Evolutionary conservation across 2,329 filamentous ascomycete genomes (phyloP).

Genomic region (Coleophoma eucalyptorum): DNA sequence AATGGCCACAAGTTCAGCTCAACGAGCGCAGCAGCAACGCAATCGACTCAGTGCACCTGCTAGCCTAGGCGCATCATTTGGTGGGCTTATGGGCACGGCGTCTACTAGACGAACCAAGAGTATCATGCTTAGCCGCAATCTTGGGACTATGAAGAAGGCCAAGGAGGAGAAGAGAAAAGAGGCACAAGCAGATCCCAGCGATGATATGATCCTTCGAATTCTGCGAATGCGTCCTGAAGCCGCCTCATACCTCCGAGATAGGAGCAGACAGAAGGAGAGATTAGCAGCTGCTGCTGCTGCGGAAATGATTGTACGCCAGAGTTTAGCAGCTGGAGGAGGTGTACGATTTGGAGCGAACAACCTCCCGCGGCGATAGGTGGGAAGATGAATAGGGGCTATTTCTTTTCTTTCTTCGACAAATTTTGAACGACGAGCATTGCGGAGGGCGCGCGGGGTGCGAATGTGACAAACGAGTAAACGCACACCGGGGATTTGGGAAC

Average conservation of each 20-base stretch:
- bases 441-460: background rate
- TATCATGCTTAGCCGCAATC: constrained; percentile 90
- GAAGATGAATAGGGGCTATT: too few relatives aligned
- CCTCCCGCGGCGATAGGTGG: constrained; percentile 21
- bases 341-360: constrained; percentile 29
- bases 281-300: constrained; percentile 87
- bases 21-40: constrained; percentile 68
- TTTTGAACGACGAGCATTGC: background rate
- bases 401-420: too few relatives aligned
- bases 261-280: constrained; percentile 90
- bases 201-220: constrained; percentile 97
- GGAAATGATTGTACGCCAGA: constrained; percentile 92
- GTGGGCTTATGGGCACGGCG: constrained; percentile 62
- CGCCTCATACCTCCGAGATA: constrained; percentile 78
- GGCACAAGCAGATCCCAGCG: constrained; percentile 91
- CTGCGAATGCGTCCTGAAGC: constrained; percentile 93
- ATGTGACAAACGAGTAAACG: too few relatives aligned
- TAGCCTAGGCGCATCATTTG: constrained; percentile 45
- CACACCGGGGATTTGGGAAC: too few relatives aligned
- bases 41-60: constrained; percentile 70
- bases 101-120: constrained; percentile 66
- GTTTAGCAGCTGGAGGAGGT: constrained; percentile 57
- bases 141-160: constrained; percentile 92
- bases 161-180: constrained; percentile 96
- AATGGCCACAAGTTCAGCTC: constrained; percentile 85